phyloP scores from a whole-genome alignment of 1,139 yeast genomes.

The Yarrowia galli region DNA sequence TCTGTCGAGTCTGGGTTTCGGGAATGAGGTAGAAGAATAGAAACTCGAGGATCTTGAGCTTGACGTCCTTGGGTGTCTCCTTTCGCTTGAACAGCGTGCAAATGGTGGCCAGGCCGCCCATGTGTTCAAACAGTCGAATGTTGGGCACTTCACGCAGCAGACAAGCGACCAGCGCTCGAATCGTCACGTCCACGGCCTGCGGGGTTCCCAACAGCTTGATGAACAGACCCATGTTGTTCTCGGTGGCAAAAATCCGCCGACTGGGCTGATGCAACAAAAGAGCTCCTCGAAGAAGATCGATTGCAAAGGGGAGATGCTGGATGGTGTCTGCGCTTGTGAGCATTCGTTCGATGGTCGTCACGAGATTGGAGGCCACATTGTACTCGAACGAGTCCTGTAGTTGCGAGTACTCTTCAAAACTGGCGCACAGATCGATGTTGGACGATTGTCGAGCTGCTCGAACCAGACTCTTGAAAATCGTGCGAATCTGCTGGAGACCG shows the following conservation, averaged over 20 bases:
- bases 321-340: slow-evolving; percentile 41
- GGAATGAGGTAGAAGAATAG: slow-evolving; percentile 74
- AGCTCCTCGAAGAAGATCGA: slow-evolving; percentile 66
- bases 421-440: slow-evolving; percentile 12
- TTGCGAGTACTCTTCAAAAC: slow-evolving; percentile 51
- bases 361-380: slow-evolving; percentile 57
- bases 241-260: slow-evolving; percentile 56
- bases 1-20: slow-evolving; percentile 54
- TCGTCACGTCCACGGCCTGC: slow-evolving; percentile 54
- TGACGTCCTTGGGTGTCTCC: slow-evolving; percentile 52
- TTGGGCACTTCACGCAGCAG: slow-evolving; percentile 64
- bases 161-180: slow-evolving; percentile 67
- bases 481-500: slow-evolving; percentile 20
- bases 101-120: slow-evolving; percentile 64
- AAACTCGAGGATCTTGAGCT: slow-evolving; percentile 72
- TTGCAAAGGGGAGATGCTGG: slow-evolving; percentile 42
- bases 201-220: slow-evolving; percentile 41
- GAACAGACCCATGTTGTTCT: slow-evolving; percentile 48
- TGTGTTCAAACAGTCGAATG: slow-evolving; percentile 65
- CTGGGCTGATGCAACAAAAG: slow-evolving; percentile 67
- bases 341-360: slow-evolving; percentile 46
- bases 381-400: slow-evolving; percentile 62
- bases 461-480: slow-evolving; percentile 19
- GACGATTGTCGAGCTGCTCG: slow-evolving; percentile 9
- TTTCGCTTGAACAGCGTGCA: slow-evolving; percentile 56